Base-by-base conservation (phyloP, 257 asterid species). In the Solanum bukasovii region DNA sequence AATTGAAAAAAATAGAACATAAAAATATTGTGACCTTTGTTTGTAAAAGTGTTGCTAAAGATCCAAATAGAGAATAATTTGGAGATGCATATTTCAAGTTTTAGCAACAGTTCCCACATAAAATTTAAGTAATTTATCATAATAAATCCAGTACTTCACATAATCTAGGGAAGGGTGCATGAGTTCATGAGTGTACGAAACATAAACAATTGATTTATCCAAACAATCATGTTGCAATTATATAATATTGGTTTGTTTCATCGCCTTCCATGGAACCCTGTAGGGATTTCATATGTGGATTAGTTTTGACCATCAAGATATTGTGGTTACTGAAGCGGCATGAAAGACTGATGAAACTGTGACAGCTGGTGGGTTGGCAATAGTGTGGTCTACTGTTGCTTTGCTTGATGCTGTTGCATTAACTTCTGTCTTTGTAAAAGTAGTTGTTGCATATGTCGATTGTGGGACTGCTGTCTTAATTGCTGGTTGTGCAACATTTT, bases 341-440 rank as follows among this genome's bases (percentile, higher is more conserved):
- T 44, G 5, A 6, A 44, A 44, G 52, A 44, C 93, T 93, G 97
- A 87, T 92, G 93, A 75, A 92, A 90, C 49, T 94, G 98, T 88
- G 93, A 90, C 90, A 95, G 83, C 87, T 93, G 95, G 79, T 94
- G 96, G 67, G 91, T 88, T 42, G 95, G 89, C 91, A 93, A 91
- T 16, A 91, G 87, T 5, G 16, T 73, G 40, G 92, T 77, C 84
- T 92, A 94, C 89, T 94, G 95, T 91, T 93, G 95, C 90, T 87
- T 88, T 72, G 90, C 89, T 91, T 94, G 93, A 49, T 65, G 90
- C 33, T 84, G 96, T 90, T 93, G 99, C 87, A 95, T 94, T 59
- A 93, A 34, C 88, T 94, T 98, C 88, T 95, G 98, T 34, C 88
- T 88, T 3, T 94, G 88, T 68, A 93, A 92, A 91, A 94, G 90